phyloP scores from a whole-genome alignment of 2,329 filamentous ascomycete species.

The Alternaria brassicicola region DNA sequence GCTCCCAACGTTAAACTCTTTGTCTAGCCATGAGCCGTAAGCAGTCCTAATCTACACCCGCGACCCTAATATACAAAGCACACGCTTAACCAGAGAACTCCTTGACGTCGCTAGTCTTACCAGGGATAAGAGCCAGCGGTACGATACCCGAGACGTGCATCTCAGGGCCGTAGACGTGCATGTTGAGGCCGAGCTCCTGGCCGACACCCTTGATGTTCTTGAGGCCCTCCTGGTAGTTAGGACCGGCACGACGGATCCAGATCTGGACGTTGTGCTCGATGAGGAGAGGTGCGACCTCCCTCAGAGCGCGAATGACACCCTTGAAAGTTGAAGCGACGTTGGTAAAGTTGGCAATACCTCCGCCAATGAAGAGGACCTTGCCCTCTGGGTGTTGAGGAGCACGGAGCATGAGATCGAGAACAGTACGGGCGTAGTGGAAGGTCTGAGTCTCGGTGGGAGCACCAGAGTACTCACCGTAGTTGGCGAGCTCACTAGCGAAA shows the following conservation, averaged over 20 bases:
- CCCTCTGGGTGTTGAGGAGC: slow-evolving; percentile 83
- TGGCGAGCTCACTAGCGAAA: slow-evolving; percentile 94
- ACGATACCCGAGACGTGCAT: slow-evolving; percentile 96
- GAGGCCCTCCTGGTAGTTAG: slow-evolving; percentile 99
- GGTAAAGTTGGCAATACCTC: slow-evolving; percentile 99
- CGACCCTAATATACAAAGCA: slow-evolving; percentile 39
- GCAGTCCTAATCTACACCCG: slow-evolving; percentile 21
- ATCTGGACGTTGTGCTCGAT: slow-evolving; percentile 98
- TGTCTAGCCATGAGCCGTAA: slow-evolving; percentile 43
- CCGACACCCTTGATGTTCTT: slow-evolving; percentile 99
- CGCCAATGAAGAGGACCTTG: slow-evolving; percentile 99
- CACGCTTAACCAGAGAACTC: slow-evolving; percentile 62
- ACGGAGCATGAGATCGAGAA: slow-evolving; percentile 96
- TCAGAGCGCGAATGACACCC: slow-evolving; percentile 95
- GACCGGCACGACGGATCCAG: slow-evolving; percentile 89
- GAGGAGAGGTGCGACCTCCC: slow-evolving; percentile 83
- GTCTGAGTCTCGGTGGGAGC: slow-evolving; percentile 98
- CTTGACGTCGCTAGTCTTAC: slow-evolving; percentile 65
- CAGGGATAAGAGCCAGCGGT: slow-evolving; percentile 77
- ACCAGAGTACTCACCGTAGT: slow-evolving; percentile 99
- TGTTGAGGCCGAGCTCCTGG: slow-evolving; percentile 90
- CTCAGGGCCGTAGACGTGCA: slow-evolving; percentile 85
- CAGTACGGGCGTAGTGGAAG: slow-evolving; percentile 97
- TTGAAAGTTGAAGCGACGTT: slow-evolving; percentile 99
- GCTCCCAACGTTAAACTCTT: slow-evolving; percentile 31